A percentile compares a stretch with the other conserved stretches of the same genome.
Evolutionary conservation across 1,284 basidiomycete genomes (phyloP).

Genomic region (Pisolithus thermaeus): DNA sequence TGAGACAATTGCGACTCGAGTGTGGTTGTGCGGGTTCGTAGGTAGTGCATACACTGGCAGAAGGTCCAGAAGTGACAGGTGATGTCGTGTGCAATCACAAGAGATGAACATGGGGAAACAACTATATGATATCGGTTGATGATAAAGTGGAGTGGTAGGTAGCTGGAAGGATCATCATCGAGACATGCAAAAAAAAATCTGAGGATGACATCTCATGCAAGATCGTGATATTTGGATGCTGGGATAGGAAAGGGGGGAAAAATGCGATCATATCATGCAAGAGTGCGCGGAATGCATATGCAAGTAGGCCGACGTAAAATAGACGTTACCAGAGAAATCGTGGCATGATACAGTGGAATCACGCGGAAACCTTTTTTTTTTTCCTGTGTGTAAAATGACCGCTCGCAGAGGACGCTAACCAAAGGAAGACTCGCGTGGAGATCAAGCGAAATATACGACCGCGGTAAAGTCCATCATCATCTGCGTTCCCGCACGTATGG

Average conservation of each 20-base stretch:
- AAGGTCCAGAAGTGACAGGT: background rate
- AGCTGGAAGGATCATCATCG: background rate
- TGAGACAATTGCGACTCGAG: background rate
- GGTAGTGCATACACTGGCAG: background rate
- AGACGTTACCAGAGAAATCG: conserved; percentile 17
- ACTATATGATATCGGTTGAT: background rate
- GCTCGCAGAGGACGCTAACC: conserved; percentile 8
- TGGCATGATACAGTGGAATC: conserved; percentile 10
- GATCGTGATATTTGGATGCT: conserved; percentile 22
- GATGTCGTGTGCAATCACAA: background rate
- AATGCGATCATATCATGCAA: conserved; percentile 10
- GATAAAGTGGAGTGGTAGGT: background rate
- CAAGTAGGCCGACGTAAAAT: conserved; percentile 9
- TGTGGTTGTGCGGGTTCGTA: background rate
- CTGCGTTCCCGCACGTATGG: conserved; percentile 32
- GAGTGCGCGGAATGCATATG: conserved; percentile 14
- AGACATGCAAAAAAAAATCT: background rate
- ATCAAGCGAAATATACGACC: conserved; percentile 2
- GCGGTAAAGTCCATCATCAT: conserved; percentile 11
- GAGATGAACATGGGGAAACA: background rate
- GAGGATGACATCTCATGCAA: conserved; percentile 8
- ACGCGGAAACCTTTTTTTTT: conserved; percentile 2
- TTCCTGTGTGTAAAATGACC: conserved; percentile 9
- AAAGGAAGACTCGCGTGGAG: conserved; percentile 4
- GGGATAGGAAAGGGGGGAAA: conserved; percentile 11